phyloP scores from a whole-genome alignment of 768 basidiomycete genomes.

The Macrocybe gigantea region DNA sequence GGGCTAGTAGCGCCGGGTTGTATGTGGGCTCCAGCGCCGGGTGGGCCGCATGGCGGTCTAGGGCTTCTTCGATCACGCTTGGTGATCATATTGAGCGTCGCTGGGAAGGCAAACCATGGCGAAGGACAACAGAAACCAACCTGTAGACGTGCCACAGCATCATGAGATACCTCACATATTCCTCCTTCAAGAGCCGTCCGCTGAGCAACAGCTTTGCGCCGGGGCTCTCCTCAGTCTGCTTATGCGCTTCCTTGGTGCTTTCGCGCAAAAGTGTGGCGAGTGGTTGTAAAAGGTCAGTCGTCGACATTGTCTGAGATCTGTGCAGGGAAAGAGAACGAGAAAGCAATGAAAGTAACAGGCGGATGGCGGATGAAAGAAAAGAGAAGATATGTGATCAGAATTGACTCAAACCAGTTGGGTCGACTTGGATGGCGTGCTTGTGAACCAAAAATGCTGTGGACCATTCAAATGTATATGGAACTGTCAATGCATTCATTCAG shows the following conservation, averaged over 20 bases:
- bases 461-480: no score
- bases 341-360: no score
- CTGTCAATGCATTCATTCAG: no score
- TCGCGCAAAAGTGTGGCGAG: slow-evolving; percentile 43
- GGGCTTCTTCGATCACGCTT: slow-evolving; percentile 51
- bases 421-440: no score
- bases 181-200: slow-evolving; percentile 53
- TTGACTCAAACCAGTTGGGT: no score
- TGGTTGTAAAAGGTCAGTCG: slow-evolving; percentile 33
- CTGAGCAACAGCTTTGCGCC: slow-evolving; percentile 53
- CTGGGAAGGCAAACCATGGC: not conserved
- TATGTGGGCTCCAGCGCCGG: slow-evolving; percentile 62
- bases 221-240: slow-evolving; percentile 47
- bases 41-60: slow-evolving; percentile 56
- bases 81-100: not conserved
- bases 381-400: no score
- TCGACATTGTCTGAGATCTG: slow-evolving; percentile 23
- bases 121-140: slow-evolving; percentile 33
- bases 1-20: slow-evolving; percentile 62
- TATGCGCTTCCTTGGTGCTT: slow-evolving; percentile 48
- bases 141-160: slow-evolving; percentile 78
- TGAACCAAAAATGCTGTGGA: no score
- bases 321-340: slow-evolving; percentile 2
- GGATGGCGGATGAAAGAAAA: no score
- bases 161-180: slow-evolving; percentile 68